These are phyloP conservation scores for Diaporthe australafricana DNA, from an alignment of 2,329 filamentous ascomycete genomes.

Conservation along the genomic window DNA sequence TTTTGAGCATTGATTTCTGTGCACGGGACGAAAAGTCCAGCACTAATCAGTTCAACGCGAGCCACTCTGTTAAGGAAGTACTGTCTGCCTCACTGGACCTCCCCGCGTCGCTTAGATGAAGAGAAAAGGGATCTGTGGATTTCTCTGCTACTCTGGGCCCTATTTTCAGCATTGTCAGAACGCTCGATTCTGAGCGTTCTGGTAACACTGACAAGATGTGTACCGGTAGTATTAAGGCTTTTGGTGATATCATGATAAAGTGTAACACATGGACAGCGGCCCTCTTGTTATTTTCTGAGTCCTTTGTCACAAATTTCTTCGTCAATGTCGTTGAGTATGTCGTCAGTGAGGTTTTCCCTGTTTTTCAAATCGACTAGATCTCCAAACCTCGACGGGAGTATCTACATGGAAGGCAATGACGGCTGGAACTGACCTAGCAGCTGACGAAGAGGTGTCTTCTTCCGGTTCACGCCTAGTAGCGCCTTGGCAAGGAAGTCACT, in stretches of 20 bases:
- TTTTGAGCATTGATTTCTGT: neutral
- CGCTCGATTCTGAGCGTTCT: no score
- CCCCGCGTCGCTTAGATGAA: no score
- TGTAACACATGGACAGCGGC: neutral
- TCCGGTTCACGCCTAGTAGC: neutral
- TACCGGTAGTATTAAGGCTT: neutral
- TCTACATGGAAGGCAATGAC: neutral
- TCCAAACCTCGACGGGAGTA: neutral
- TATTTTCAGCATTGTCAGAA: no score
- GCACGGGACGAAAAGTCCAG: neutral
- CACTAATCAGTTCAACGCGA: neutral
- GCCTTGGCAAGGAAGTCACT: neutral
- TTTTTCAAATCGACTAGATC: neutral
- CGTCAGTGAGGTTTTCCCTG: no score
- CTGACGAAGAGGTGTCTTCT: neutral
- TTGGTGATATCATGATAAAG: neutral
- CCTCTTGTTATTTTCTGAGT: neutral
- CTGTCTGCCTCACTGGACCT: neutral
- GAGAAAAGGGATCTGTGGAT: neutral
- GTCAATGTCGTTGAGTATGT: no score
- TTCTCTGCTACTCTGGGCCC: neutral
- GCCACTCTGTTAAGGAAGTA: neutral
- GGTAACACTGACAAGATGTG: no score
- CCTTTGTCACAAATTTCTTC: no score
- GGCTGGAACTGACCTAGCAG: neutral